phyloP scores from a whole-genome alignment of 441 rosid genomes.

The Corymbia citriodora region DNA sequence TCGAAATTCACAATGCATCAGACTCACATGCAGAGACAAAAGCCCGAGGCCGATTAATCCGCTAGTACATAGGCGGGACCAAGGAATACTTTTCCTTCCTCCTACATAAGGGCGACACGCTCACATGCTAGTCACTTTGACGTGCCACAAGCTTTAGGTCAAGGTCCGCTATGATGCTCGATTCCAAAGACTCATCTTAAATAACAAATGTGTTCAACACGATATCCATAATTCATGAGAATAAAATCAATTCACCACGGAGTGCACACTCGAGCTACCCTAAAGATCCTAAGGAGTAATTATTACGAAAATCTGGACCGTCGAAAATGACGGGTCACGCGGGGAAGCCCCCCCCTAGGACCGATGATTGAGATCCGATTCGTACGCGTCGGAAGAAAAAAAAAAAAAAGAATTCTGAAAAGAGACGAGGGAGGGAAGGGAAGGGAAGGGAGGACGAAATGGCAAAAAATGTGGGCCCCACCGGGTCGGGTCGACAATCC shows the following conservation, averaged over 20 bases:
- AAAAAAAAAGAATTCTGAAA: accelerated
- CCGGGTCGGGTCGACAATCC: neutral
- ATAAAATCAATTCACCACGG: no score
- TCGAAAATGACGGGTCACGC: neutral
- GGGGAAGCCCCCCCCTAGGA: neutral
- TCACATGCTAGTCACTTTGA: no score
- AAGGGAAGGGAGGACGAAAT: neutral
- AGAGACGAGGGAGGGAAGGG: neutral
- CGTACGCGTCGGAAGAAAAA: neutral
- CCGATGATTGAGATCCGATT: neutral
- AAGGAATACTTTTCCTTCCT: no score
- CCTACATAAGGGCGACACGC: no score
- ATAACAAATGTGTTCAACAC: no score
- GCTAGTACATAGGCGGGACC: no score
- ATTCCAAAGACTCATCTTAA: no score
- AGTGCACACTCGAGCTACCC: neutral
- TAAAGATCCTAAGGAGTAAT: neutral
- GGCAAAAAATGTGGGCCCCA: neutral
- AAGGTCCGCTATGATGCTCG: no score
- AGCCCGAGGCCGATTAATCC: no score
- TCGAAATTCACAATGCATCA: neutral
- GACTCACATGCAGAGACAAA: neutral
- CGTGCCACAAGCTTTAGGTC: no score
- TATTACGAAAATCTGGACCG: neutral
- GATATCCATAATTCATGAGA: no score